A percentile compares a stretch with the other conserved stretches of the same genome.
Evolutionary conservation across 148 eudicot genomes (phyloP).

Genomic region (Camellia lanceoleosa): DNA sequence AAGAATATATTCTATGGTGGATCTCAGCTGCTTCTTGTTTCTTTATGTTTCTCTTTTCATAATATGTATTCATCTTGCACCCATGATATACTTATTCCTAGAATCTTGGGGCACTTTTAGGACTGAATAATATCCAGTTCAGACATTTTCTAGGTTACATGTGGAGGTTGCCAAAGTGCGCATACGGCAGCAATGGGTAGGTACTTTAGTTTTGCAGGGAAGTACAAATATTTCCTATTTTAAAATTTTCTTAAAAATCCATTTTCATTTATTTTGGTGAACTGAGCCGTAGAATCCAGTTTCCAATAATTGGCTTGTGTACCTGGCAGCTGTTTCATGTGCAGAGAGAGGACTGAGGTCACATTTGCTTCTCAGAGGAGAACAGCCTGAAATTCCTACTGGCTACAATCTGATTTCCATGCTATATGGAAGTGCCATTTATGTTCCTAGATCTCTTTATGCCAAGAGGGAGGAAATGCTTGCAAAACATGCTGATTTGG

Average conservation of each 20-base stretch:
- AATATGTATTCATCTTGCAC: constrained; percentile 1
- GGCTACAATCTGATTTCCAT: constrained; percentile 77
- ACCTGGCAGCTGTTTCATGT: constrained; percentile 75
- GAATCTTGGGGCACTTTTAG: constrained; percentile 1
- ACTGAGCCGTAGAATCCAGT: neutral
- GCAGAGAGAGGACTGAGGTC: constrained; percentile 88
- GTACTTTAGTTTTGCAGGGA: constrained; percentile 17
- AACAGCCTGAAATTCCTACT: constrained; percentile 73
- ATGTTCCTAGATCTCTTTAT: constrained; percentile 81
- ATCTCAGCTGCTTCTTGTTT: neutral
- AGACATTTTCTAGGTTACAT: constrained; percentile 73
- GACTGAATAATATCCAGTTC: constrained; percentile 30
- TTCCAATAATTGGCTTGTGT: constrained; percentile 17
- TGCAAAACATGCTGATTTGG: constrained; percentile 43
- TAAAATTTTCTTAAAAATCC: neutral
- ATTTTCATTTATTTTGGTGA: constrained; percentile 6
- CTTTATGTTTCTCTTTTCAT: neutral
- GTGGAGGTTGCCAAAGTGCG: constrained; percentile 99
- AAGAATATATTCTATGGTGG: constrained; percentile 6
- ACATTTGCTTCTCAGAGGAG: constrained; percentile 93
- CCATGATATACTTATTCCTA: neutral
- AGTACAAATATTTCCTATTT: neutral
- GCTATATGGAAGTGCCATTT: constrained; percentile 66
- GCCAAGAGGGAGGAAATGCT: constrained; percentile 88
- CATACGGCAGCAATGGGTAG: constrained; percentile 96